phyloP scores from a whole-genome alignment of 345 rosid genomes.

The Dovyalis caffra region DNA sequence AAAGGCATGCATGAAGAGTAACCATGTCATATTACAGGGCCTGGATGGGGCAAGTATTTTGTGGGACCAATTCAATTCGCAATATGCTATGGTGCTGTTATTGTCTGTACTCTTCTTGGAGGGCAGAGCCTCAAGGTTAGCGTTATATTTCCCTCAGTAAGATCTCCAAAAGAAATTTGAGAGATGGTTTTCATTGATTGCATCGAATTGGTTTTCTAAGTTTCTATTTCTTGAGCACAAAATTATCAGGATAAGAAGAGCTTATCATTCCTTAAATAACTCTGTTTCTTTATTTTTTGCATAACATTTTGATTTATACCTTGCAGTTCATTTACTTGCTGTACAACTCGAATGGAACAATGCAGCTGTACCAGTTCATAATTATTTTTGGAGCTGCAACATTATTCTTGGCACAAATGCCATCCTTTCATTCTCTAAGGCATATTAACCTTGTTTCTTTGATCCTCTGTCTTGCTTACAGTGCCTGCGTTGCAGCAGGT shows the following conservation, averaged over 20 bases:
- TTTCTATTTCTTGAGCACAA: no score
- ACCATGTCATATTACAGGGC: neutral
- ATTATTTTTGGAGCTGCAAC: constrained; percentile 36
- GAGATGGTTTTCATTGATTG: no score
- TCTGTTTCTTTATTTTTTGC: neutral
- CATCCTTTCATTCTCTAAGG: constrained; percentile 64
- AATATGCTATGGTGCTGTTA: constrained; percentile 25
- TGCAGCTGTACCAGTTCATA: constrained; percentile 49
- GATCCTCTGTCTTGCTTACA: constrained; percentile 47
- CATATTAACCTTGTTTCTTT: constrained; percentile 54
- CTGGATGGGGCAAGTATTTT: constrained; percentile 21
- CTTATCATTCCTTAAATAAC: no score
- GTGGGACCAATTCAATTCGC: constrained; percentile 27
- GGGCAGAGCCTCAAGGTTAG: constrained; percentile 24
- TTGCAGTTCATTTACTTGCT: no score
- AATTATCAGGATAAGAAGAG: no score
- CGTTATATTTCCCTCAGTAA: no score
- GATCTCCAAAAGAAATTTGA: no score
- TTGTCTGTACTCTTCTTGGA: constrained; percentile 17
- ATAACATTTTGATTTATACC: no score
- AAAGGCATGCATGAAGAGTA: no score
- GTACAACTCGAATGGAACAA: no score
- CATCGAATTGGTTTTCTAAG: no score
- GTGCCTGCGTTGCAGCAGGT: constrained; percentile 38
- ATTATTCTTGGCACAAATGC: constrained; percentile 50